Percentiles rank a stretch among this genome's conserved stretches.
phyloP scores from a whole-genome alignment of 345 rosid genomes.

The Dovyalis caffra region DNA sequence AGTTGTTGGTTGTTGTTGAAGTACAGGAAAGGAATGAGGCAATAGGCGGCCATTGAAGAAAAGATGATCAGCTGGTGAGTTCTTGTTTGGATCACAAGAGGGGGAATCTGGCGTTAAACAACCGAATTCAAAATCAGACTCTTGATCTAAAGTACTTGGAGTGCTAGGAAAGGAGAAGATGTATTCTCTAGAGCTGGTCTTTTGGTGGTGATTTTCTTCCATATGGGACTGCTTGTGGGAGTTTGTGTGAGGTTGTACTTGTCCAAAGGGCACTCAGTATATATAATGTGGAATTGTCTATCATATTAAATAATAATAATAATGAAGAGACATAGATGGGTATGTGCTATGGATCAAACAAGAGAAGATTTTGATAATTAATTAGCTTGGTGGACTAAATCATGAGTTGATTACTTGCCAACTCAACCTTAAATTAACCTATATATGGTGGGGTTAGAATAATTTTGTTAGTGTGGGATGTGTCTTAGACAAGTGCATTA shows the following conservation, averaged over 20 bases:
- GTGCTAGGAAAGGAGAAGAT: conserved; percentile 48
- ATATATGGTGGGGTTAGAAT: conserved; percentile 12
- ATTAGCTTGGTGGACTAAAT: conserved; percentile 21
- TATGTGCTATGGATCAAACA: neutral
- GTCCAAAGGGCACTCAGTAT: neutral
- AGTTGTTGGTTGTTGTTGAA: conserved; percentile 6
- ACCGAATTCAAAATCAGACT: conserved; percentile 71
- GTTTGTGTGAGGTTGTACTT: neutral
- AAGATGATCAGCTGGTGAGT: conserved; percentile 84
- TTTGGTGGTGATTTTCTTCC: conserved; percentile 30
- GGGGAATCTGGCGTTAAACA: conserved; percentile 59
- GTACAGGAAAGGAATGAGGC: conserved; percentile 67
- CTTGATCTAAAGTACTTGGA: conserved; percentile 29
- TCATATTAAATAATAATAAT: neutral
- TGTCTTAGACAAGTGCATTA: conserved; percentile 17
- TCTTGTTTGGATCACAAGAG: conserved; percentile 40
- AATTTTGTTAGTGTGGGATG: conserved; percentile 22
- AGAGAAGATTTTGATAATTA: neutral
- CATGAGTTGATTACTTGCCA: conserved; percentile 28
- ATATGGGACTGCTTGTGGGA: conserved; percentile 9
- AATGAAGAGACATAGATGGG: neutral
- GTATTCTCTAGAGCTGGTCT: conserved; percentile 22
- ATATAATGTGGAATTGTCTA: neutral
- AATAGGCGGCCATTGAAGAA: conserved; percentile 75
- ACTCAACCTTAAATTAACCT: conserved; percentile 10